Percentiles rank a stretch among this genome's conserved stretches.
Evolutionary conservation across 495 filamentous ascomycete genomes (phyloP).

Genomic region (Gamarada debralockiae): DNA sequence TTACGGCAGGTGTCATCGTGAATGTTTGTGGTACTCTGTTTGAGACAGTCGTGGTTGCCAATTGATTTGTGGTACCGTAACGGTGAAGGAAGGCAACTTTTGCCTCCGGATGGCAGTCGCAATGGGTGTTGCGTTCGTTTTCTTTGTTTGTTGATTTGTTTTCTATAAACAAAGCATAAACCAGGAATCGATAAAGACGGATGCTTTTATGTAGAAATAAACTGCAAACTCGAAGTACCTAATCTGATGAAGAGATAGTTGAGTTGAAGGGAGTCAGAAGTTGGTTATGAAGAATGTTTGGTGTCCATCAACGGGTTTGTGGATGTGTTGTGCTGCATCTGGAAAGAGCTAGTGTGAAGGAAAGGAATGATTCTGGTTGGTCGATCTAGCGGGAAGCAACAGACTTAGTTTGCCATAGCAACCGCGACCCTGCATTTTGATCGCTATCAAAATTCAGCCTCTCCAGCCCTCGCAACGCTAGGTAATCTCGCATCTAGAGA

Average conservation of each 20-base stretch:
- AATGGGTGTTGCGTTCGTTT: no score
- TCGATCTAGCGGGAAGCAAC: constrained; percentile 12
- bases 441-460: not conserved
- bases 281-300: constrained; percentile 17
- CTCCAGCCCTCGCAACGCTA: not conserved
- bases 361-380: not conserved
- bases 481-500: constrained; percentile 9
- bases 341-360: constrained; percentile 13
- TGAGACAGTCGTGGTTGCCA: constrained; percentile 14
- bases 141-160: constrained; percentile 11
- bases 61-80: not conserved
- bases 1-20: constrained; percentile 26
- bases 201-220: constrained; percentile 9
- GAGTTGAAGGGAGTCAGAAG: not conserved
- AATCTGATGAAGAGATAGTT: constrained; percentile 6
- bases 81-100: not conserved
- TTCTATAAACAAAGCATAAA: constrained; percentile 15
- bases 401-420: not conserved
- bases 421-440: no score
- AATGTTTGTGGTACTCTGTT: constrained; percentile 1
- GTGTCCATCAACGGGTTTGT: constrained; percentile 1
- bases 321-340: constrained; percentile 13
- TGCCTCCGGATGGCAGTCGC: no score
- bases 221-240: constrained; percentile 1
- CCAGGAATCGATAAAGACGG: not conserved